Evolutionary conservation across 78 protist genomes (phyloP).

Genomic region (Dictyostelium intermedium): DNA sequence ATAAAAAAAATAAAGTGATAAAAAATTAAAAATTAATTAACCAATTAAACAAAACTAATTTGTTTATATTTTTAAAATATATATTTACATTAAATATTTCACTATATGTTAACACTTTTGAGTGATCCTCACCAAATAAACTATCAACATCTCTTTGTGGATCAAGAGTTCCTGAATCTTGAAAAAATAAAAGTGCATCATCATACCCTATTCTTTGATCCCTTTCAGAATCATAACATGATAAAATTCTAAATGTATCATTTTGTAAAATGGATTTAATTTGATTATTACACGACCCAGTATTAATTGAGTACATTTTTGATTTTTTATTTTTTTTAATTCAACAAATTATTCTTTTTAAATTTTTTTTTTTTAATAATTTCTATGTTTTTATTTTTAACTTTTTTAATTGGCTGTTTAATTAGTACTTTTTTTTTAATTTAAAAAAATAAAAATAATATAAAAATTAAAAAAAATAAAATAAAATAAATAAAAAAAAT

Average conservation of each 20-base stretch:
- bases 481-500: too few species aligned
- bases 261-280: neutral
- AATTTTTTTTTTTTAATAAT: neutral
- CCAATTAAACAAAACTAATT: too few species aligned
- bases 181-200: neutral
- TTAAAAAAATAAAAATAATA: too few species aligned
- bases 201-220: neutral
- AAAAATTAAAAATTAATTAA: too few species aligned
- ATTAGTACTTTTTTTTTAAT: neutral
- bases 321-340: neutral
- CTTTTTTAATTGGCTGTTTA: neutral
- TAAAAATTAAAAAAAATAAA: too few species aligned
- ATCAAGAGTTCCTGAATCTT: neutral
- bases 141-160: neutral
- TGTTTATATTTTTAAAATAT: neutral
- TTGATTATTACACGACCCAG: neutral
- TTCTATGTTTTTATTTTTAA: too few species aligned
- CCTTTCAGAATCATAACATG: neutral
- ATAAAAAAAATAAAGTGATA: too few species aligned
- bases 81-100: neutral
- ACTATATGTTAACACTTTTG: neutral
- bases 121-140: neutral
- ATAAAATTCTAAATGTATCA: neutral
- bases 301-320: neutral
- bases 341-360: neutral